These are phyloP conservation scores for Isochrysis galbana DNA, from an alignment of 78 protist genomes.

Conservation along the genomic window DNA sequence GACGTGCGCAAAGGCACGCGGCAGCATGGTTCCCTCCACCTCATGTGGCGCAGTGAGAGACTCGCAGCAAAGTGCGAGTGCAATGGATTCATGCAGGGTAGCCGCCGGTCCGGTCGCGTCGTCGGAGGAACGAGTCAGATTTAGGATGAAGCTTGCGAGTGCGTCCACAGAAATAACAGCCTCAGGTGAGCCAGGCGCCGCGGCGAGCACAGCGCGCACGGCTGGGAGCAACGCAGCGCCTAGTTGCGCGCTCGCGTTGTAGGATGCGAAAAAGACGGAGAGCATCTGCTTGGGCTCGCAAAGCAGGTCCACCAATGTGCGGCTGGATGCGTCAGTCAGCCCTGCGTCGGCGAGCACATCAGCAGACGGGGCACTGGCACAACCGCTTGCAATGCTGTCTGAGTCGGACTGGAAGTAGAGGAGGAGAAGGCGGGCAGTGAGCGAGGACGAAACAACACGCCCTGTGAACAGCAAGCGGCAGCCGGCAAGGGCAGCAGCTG, in stretches of 20 bases:
- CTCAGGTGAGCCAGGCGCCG: background rate
- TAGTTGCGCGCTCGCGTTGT: background rate
- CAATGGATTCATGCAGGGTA: background rate
- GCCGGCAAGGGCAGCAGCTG: background rate
- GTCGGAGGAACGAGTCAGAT: background rate
- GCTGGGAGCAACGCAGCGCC: background rate
- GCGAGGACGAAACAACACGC: background rate
- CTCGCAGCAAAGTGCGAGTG: background rate
- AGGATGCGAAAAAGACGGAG: background rate
- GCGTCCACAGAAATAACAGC: background rate
- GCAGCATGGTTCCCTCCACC: background rate
- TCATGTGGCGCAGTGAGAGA: background rate
- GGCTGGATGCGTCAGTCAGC: background rate
- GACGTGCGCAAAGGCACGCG: background rate
- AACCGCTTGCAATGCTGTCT: background rate
- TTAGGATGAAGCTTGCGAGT: background rate
- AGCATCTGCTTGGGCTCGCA: background rate
- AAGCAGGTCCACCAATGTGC: background rate
- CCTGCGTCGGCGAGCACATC: background rate
- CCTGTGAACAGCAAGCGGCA: background rate
- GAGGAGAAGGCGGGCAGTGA: background rate
- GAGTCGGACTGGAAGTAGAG: background rate
- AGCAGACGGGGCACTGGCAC: background rate
- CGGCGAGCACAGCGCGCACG: background rate
- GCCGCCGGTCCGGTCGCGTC: background rate